Percentiles rank a stretch among this genome's conserved stretches.
phyloP scores from a whole-genome alignment of 2,329 filamentous ascomycete species.

The Coniochaeta sp. region DNA sequence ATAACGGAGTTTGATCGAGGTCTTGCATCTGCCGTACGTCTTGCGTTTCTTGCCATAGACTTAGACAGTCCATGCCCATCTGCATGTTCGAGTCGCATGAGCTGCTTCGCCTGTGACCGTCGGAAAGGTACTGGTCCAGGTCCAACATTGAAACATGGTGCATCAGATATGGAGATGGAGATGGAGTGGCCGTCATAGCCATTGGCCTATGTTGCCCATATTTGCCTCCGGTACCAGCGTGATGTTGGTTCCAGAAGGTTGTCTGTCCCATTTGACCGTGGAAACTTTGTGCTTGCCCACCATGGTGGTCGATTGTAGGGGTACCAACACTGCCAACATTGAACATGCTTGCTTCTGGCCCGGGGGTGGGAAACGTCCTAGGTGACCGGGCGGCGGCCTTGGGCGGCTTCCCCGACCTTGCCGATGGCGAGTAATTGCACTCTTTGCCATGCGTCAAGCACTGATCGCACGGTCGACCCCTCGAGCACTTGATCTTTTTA shows the following conservation, averaged over 20 bases:
- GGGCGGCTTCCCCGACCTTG: slow-evolving; percentile 40
- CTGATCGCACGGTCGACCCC: slow-evolving; percentile 44
- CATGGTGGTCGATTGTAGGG: too few species aligned
- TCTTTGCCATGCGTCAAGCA: slow-evolving; percentile 41
- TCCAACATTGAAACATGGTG: not conserved
- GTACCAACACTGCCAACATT: too few species aligned
- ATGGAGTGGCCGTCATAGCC: not conserved
- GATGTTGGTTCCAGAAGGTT: not conserved
- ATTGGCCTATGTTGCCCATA: not conserved
- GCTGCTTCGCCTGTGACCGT: not conserved
- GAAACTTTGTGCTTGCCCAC: too few species aligned
- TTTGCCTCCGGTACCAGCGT: not conserved
- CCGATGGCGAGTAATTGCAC: slow-evolving; percentile 46
- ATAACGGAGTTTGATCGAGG: not conserved
- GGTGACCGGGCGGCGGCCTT: slow-evolving; percentile 29
- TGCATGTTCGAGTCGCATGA: not conserved
- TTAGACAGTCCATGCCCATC: not conserved
- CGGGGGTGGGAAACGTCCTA: slow-evolving; percentile 6
- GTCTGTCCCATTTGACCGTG: too few species aligned
- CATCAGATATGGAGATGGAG: not conserved
- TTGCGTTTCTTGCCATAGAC: not conserved
- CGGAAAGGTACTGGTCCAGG: not conserved
- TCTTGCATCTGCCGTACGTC: not conserved
- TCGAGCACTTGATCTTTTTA: slow-evolving; percentile 51
- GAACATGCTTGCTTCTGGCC: slow-evolving; percentile 12